Evolutionary conservation across 148 eudicot genomes (phyloP), one percentile per base, ranked within the genome.

Genomic region (Silene uniflora): DNA sequence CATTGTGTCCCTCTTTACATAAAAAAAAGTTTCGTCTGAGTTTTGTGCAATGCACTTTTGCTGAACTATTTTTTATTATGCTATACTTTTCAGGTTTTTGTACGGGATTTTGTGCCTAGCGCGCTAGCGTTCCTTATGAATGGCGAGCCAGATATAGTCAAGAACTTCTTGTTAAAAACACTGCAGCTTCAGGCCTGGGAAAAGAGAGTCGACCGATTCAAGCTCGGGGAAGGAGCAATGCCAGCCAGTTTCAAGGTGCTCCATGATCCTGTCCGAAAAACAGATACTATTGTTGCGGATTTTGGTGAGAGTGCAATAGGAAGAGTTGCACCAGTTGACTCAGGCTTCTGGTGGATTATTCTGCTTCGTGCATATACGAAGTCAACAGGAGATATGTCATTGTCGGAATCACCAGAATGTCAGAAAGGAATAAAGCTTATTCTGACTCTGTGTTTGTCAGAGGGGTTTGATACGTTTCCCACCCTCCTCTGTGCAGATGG

Each of bases 291-390:
- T 58, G 80, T 90, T 72, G 98, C 98, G 21, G 98, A 95, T 84
- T 95, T 95, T 84, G 98, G 98, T 65, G 98, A 95, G 84, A 95
- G 96, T 87, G 98, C 98, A 52, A 95, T 95, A 54, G 98, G 98
- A 80, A 85, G 98, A 80, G 98, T 95, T 78, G 98, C 98, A 62
- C 98, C 98, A 0, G 97, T 95, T 79, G 98, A 95, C 77, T 95
- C 98, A 8, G 98, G 98, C n/a, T 95, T 95, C 86, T 95, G 98
- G 98, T 95, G 98, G 98, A 95, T 95, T 29, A 95, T 95, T 85
- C 85, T 95, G 79, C 89, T 95, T 62, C 96, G 98, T 72, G 98
- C 98, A 52, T 95, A 95, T 78, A 95, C 98, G 44, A 95, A 90
- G 77, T 89, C 97, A 22, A 95, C 98, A 0, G 98, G 98, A 68